A percentile compares a stretch with the other conserved stretches of the same genome.
phyloP scores from a whole-genome alignment of 2,329 filamentous ascomycete genomes.

The Dactylonectria estremocensis region DNA sequence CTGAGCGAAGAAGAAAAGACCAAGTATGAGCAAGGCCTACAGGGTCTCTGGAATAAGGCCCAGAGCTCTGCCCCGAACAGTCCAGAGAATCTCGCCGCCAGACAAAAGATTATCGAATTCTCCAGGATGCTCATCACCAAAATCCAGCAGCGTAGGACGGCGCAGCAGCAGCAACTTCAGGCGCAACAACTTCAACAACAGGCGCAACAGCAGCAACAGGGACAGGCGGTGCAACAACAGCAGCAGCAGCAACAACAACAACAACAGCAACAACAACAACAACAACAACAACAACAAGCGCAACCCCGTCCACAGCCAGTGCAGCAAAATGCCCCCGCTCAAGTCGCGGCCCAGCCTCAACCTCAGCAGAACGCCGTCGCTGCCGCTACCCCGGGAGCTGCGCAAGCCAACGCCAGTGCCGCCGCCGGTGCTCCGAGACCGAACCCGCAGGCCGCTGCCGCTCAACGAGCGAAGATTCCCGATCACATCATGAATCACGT shows the following conservation, averaged over 20 bases:
- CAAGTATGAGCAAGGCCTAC: slow-evolving; percentile 73
- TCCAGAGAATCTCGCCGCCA: slow-evolving; percentile 64
- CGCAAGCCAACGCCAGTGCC: slow-evolving; percentile 27
- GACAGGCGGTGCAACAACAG: slow-evolving; percentile 43
- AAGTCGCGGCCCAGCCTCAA: slow-evolving; percentile 44
- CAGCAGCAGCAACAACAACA: slow-evolving; percentile 43
- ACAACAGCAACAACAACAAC: slow-evolving; percentile 40
- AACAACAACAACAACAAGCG: slow-evolving; percentile 40
- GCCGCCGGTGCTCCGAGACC: slow-evolving; percentile 36
- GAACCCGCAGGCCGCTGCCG: slow-evolving; percentile 42
- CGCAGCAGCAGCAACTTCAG: slow-evolving; percentile 53
- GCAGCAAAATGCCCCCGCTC: slow-evolving; percentile 40
- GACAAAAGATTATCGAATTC: slow-evolving; percentile 73
- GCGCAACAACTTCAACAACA: slow-evolving; percentile 48
- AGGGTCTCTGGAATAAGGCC: slow-evolving; percentile 67
- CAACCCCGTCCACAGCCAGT: slow-evolving; percentile 44
- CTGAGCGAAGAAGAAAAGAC: slow-evolving; percentile 69
- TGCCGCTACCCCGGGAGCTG: slow-evolving; percentile 26
- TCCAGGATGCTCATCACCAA: slow-evolving; percentile 70
- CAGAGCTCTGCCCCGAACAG: slow-evolving; percentile 65
- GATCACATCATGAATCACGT: slow-evolving; percentile 64
- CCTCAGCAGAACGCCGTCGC: slow-evolving; percentile 25
- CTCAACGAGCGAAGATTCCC: slow-evolving; percentile 55
- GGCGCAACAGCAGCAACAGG: slow-evolving; percentile 46
- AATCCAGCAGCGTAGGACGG: slow-evolving; percentile 59